A percentile compares a stretch with the other conserved stretches of the same genome.
Conservation (phyloP, 2,329 filamentous ascomycete genomes). For the Sporothrix curviconia region DNA sequence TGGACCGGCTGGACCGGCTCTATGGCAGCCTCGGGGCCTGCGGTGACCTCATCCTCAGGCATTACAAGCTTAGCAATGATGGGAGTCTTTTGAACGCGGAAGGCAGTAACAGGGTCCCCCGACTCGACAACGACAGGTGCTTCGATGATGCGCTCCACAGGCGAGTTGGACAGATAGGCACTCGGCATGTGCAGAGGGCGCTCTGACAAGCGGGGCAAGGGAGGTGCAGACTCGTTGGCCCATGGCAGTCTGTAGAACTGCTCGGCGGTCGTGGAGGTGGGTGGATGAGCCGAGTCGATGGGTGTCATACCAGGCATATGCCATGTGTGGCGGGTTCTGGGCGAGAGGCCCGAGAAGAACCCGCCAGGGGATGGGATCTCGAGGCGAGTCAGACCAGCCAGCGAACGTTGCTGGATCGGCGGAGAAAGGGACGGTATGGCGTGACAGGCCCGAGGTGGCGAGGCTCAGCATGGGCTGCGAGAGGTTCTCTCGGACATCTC, state of each 20-base stretch:
- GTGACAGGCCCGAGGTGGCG: constrained; percentile 36
- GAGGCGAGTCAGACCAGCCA: constrained; percentile 68
- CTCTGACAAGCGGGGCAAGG: constrained; percentile 25
- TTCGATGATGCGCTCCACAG: constrained; percentile 64
- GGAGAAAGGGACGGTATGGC: constrained; percentile 30
- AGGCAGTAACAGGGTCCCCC: constrained; percentile 60
- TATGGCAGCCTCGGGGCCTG: constrained; percentile 29
- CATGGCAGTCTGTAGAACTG: constrained; percentile 86
- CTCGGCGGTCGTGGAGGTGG: constrained; percentile 86
- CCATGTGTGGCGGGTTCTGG: constrained; percentile 75
- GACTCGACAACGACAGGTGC: constrained; percentile 40
- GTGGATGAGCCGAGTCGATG: constrained; percentile 48
- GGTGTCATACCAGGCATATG: constrained; percentile 51
- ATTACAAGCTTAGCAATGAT: constrained; percentile 28
- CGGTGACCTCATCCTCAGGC: constrained; percentile 18
- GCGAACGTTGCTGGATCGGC: constrained; percentile 51
- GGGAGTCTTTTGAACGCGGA: constrained; percentile 31
- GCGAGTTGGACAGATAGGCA: constrained; percentile 34
- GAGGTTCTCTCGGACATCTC: constrained; percentile 44
- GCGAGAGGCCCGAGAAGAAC: constrained; percentile 81
- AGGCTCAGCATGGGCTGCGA: constrained; percentile 45
- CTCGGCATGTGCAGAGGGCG: constrained; percentile 30
- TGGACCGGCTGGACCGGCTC: constrained; percentile 31
- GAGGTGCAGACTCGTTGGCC: constrained; percentile 39
- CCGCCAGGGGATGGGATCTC: constrained; percentile 87